Base-by-base conservation (phyloP, 495 filamentous ascomycete genomes). In the Talaromyces stipitatus region DNA sequence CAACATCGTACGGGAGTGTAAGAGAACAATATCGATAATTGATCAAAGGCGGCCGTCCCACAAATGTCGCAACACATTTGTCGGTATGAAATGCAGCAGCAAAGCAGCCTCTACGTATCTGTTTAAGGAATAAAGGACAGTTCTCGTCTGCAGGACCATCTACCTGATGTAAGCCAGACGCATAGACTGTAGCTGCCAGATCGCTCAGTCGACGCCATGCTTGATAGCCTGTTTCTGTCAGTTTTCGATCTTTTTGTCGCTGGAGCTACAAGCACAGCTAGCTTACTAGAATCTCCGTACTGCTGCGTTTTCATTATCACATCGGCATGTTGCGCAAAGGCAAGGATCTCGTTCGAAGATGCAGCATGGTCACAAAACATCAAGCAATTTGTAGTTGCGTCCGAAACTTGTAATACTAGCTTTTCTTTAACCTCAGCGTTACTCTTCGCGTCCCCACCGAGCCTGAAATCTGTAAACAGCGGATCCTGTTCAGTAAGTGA, bases 101-200 rank as follows among this genome's bases (percentile, higher is more conserved):
- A 53, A 85, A 85, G n/a, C 80, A 67, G 18, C 69, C 71, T 63
- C 77, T 73, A 20, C 77, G 72, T 62, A 78, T 66, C 55, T 82
- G 75, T 8, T 64, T 70, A 8, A 82, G 72, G 57, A 82, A 80
- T 46, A 79, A 78, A 1, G 80, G 78, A 20, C 73, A 76, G 8
- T 55, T 55, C 20, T 72, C 62, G 3, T 75, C 68, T 23, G 70
- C 55, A 4, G 69, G 66, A 12, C 69, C 66, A 32, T 64, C 72
- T 51, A 80, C 76, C 61, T 80, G 75, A 61, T 87, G 84, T 2
- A 85, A 66, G 12, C 83, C 83, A 16, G 81, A 71, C 22, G 81
- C 79, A 27, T 81, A 79, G n/a, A 82, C 64, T 0, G 81, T 76
- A 10, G 77, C 70, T 11, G 78, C 61, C 1, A 82, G 57, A 45